phyloP scores from a whole-genome alignment of 108 stramenopile species.

The Nannochloropsis oceanica region DNA sequence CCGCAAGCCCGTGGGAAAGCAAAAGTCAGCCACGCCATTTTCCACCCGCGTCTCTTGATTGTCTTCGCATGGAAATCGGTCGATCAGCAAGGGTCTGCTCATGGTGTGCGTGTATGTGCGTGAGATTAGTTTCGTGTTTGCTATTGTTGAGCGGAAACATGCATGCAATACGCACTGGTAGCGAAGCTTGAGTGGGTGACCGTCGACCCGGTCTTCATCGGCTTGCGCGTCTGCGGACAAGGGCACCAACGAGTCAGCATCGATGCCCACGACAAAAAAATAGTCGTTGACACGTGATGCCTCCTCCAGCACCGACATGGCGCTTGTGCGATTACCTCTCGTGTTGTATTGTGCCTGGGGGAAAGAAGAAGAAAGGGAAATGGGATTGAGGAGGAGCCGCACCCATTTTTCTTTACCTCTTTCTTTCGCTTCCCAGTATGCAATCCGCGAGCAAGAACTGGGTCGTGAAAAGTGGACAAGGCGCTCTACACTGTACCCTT shows the following conservation, averaged over 20 bases:
- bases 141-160: not conserved
- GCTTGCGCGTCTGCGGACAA: not conserved
- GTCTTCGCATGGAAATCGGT: not conserved
- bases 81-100: not conserved
- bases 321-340: not conserved
- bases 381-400: too few species aligned
- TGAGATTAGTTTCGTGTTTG: not conserved
- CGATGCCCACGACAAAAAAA: not conserved
- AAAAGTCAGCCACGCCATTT: not conserved
- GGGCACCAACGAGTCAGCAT: not conserved
- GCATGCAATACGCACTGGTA: not conserved
- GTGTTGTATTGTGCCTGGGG: not conserved
- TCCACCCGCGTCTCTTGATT: not conserved
- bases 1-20: not conserved
- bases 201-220: not conserved
- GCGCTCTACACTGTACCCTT: too few species aligned
- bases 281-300: not conserved
- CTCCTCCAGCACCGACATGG: not conserved
- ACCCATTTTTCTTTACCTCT: too few species aligned
- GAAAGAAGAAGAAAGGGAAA: too few species aligned
- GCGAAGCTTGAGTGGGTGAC: not conserved
- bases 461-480: too few species aligned
- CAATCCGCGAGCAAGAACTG: too few species aligned
- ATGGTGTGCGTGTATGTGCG: not conserved
- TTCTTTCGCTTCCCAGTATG: too few species aligned